phyloP scores from a whole-genome alignment of 768 basidiomycete genomes.

The Crucibulum laeve region DNA sequence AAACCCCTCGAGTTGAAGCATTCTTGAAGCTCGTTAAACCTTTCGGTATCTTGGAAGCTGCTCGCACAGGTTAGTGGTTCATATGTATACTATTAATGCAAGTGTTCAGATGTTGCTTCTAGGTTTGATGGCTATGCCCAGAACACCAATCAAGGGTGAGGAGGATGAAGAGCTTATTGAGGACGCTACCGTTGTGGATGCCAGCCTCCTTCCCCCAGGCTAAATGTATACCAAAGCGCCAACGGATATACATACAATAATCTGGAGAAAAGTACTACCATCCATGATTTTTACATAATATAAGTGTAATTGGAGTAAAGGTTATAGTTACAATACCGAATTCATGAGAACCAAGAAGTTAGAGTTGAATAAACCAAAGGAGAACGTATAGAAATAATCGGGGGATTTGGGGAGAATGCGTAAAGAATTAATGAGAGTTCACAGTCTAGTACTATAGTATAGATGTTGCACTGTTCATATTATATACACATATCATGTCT shows the following conservation, averaged over 20 bases:
- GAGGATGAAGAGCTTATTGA: slow-evolving; percentile 46
- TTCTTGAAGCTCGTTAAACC: slow-evolving; percentile 90
- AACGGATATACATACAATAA: not conserved
- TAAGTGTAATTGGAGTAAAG: too few species aligned
- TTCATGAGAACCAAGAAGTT: not conserved
- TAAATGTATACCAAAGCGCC: slow-evolving; percentile 29
- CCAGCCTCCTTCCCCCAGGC: slow-evolving; percentile 91
- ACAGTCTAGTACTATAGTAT: too few species aligned
- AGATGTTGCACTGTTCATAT: too few species aligned
- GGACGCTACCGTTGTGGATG: slow-evolving; percentile 66
- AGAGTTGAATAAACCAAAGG: too few species aligned
- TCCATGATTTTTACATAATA: too few species aligned
- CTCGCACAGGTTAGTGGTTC: slow-evolving; percentile 73
- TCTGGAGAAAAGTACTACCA: not conserved
- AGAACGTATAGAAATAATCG: too few species aligned
- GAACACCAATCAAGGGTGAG: slow-evolving; percentile 81
- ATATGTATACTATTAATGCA: slow-evolving; percentile 2
- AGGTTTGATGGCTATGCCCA: slow-evolving; percentile 98
- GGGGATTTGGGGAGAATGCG: too few species aligned
- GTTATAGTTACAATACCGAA: too few species aligned
- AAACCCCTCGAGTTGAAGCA: slow-evolving; percentile 87
- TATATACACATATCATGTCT: slow-evolving; percentile 11
- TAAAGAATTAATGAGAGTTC: too few species aligned
- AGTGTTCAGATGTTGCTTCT: slow-evolving; percentile 3
- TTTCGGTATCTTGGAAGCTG: slow-evolving; percentile 93